Evolutionary conservation across 2,329 filamentous ascomycete genomes (phyloP).

Genomic region (Trichoderma hamatum): DNA sequence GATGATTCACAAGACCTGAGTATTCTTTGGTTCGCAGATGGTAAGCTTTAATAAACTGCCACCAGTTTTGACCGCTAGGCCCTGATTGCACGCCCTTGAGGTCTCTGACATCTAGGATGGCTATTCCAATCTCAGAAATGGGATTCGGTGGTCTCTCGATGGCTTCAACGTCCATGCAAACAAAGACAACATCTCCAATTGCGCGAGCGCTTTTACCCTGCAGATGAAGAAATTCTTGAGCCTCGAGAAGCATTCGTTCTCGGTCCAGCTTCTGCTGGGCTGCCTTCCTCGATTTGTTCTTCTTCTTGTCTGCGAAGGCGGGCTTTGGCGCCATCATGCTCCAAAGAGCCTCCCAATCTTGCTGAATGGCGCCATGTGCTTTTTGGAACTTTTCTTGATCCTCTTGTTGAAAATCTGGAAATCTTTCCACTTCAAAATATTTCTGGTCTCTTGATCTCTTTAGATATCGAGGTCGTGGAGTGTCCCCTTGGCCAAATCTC

Average conservation of each 20-base stretch:
- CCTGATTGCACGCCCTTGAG: constrained; percentile 62
- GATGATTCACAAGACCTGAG: constrained; percentile 63
- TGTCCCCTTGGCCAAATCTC: constrained; percentile 61
- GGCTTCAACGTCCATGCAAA: constrained; percentile 82
- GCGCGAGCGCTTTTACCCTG: constrained; percentile 15
- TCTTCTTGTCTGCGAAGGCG: constrained; percentile 40
- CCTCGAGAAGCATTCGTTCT: constrained; percentile 62
- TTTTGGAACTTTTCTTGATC: constrained; percentile 40
- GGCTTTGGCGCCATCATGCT: constrained; percentile 31
- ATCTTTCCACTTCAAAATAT: constrained; percentile 36
- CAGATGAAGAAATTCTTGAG: constrained; percentile 73
- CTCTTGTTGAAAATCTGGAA: constrained; percentile 42
- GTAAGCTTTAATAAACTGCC: constrained; percentile 63
- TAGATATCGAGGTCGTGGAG: constrained; percentile 69
- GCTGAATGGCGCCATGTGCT: not conserved
- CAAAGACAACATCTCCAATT: constrained; percentile 57
- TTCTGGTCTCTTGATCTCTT: constrained; percentile 56
- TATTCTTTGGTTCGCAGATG: constrained; percentile 80
- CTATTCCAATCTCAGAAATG: constrained; percentile 85
- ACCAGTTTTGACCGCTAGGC: constrained; percentile 66
- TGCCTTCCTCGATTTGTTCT: constrained; percentile 48
- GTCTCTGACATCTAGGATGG: constrained; percentile 71
- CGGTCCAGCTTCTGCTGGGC: constrained; percentile 53
- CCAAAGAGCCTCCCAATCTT: constrained; percentile 29
- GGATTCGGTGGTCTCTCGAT: constrained; percentile 67